Base-by-base conservation (phyloP, 345 rosid species). In the Eutrema japonicum region DNA sequence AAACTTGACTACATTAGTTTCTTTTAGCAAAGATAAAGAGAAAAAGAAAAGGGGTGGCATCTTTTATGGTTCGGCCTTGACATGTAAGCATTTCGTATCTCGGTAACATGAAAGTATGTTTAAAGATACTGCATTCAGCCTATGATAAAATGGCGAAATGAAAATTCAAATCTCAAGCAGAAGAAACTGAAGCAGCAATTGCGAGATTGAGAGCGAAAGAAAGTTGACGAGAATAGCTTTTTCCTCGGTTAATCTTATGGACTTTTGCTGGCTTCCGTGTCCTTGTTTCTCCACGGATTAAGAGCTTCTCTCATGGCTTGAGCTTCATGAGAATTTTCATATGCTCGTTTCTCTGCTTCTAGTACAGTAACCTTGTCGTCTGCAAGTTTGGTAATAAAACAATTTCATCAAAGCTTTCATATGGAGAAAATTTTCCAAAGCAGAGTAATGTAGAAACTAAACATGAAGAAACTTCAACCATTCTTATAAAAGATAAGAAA, bases 311-410 rank as follows among this genome's bases (percentile, higher is more conserved):
- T 83, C 18, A 83, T 51, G 27, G 96, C 97, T 79, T 82, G 87
- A 67, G 89, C 97, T 80, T 90, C 91, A 9, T 81, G 89, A 6
- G 92, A 86, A 79, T 71, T 76, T 65, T 89, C 96, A 85, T 82
- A 90, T n/a, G 96, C 91, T 37, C 86, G 86, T 81, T 85, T 90
- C 88, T 90, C 96, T 4, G 96, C 82, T 81, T 93, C 93, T 55
- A 93, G 51, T 32, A 79, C 92, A 12, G 96, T 88, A 77, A 93
- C 98, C 70, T 87, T 90, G 52, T 93, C 98, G 71, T 93, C 96
- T 89, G 78, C 73, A 73, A 76, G 22, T 69, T 76, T 27, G 8
- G 47, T 47, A 14, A 77, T 0, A 3, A 14, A 42, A 57, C 7
- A 0, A 51, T 7, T 41, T 49, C 30, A 37, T n/a, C 22, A 22